phyloP scores from a whole-genome alignment of 306 rosid species.

The Ammopiptanthus mongolicus region DNA sequence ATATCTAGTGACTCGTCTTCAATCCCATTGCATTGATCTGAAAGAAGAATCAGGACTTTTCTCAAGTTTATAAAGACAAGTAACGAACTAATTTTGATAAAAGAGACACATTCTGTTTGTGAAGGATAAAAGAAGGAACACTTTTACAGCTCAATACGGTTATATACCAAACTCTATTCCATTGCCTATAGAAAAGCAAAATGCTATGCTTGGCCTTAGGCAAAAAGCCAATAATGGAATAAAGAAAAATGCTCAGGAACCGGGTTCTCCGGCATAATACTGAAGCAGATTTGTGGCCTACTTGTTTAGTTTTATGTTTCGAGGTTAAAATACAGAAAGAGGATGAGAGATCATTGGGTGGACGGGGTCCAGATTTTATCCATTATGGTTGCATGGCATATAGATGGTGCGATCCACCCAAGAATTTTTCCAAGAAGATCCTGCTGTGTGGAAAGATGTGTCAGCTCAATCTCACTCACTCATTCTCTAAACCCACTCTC shows the following conservation, averaged over 20 bases:
- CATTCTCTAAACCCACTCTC: background rate
- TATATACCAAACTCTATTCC: background rate
- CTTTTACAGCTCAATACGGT: background rate
- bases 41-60: slow-evolving; percentile 21
- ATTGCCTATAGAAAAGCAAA: slow-evolving; percentile 11
- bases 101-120: background rate
- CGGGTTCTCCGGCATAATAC: slow-evolving; percentile 24
- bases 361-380: background rate
- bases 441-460: background rate
- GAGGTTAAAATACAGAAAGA: background rate
- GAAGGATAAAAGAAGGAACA: slow-evolving; percentile 5
- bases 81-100: slow-evolving; percentile 13
- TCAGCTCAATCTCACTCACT: background rate
- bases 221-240: slow-evolving; percentile 19
- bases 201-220: background rate
- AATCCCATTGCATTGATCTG: slow-evolving; percentile 6
- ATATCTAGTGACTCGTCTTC: slow-evolving; percentile 9
- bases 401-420: background rate
- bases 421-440: background rate
- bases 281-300: slow-evolving; percentile 17
- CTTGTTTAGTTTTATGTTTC: background rate
- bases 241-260: slow-evolving; percentile 28
- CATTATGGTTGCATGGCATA: background rate
- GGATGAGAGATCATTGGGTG: background rate
- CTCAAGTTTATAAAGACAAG: background rate